These are phyloP conservation scores for Microstroma glucosiphilum DNA, from an alignment of 1,284 basidiomycete species.

Conservation along the genomic window DNA sequence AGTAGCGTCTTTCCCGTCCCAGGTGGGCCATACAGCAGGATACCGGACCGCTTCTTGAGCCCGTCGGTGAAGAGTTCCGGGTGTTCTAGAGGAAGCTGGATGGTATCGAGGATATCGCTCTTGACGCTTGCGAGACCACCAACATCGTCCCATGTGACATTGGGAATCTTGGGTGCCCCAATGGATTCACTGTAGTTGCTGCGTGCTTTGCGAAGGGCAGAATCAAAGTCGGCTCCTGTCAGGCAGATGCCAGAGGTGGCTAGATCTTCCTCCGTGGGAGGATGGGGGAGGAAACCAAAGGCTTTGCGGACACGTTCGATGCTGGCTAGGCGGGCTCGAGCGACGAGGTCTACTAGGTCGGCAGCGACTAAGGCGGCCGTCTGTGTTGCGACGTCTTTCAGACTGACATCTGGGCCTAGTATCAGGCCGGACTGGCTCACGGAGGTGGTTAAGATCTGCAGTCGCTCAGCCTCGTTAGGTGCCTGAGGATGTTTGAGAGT, in stretches of 20 bases:
- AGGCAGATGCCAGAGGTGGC: slow-evolving; percentile 59
- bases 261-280: slow-evolving; percentile 18
- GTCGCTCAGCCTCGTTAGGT: slow-evolving; percentile 69
- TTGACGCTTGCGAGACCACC: slow-evolving; percentile 86
- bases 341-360: slow-evolving; percentile 71
- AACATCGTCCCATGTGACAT: slow-evolving; percentile 95
- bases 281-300: slow-evolving; percentile 20
- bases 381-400: slow-evolving; percentile 69
- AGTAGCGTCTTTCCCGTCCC: slow-evolving; percentile 55
- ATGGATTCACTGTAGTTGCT: slow-evolving; percentile 82
- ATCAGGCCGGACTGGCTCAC: slow-evolving; percentile 52
- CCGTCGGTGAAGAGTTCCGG: slow-evolving; percentile 90
- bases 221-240: slow-evolving; percentile 65
- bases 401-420: slow-evolving; percentile 71
- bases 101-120: slow-evolving; percentile 89
- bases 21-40: slow-evolving; percentile 52
- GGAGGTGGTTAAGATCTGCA: slow-evolving; percentile 46
- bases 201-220: slow-evolving; percentile 69
- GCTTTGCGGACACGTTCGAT: slow-evolving; percentile 57
- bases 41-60: slow-evolving; percentile 86
- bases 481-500: slow-evolving; percentile 56
- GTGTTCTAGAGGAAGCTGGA: slow-evolving; percentile 87
- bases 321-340: slow-evolving; percentile 61
- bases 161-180: slow-evolving; percentile 92
- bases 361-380: slow-evolving; percentile 84